These are phyloP conservation scores for Sugiyamaella floridensis DNA, from an alignment of 805 yeast genomes.

Conservation along the genomic window DNA sequence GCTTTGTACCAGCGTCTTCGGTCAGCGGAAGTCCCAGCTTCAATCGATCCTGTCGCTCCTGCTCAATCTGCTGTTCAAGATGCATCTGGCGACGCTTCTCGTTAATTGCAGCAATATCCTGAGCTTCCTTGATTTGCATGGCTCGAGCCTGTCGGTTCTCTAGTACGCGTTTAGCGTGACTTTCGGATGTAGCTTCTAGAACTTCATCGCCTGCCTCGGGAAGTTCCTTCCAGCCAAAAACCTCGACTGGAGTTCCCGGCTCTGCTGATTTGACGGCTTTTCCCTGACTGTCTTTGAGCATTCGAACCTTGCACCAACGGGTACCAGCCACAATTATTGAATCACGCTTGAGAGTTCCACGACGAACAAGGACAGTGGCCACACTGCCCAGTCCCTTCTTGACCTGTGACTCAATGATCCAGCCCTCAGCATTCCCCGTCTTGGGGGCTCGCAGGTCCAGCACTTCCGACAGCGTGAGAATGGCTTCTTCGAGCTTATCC, in stretches of 20 bases:
- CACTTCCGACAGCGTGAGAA: constrained; percentile 76
- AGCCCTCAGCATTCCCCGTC: constrained; percentile 60
- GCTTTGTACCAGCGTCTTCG: constrained; percentile 31
- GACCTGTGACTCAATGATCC: constrained; percentile 80
- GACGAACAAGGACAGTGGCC: constrained; percentile 75
- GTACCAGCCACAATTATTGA: constrained; percentile 76
- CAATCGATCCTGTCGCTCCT: constrained; percentile 49
- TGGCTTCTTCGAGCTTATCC: constrained; percentile 83
- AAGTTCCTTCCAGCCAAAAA: constrained; percentile 89
- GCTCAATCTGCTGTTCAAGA: constrained; percentile 46
- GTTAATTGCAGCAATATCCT: constrained; percentile 66
- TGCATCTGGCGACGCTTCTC: constrained; percentile 48
- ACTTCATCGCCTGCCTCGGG: constrained; percentile 89
- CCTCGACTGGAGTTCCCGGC: constrained; percentile 86
- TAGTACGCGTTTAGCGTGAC: constrained; percentile 66
- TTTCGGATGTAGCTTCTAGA: constrained; percentile 67
- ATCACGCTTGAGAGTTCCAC: constrained; percentile 71
- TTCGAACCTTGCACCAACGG: constrained; percentile 77
- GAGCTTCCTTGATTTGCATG: constrained; percentile 47
- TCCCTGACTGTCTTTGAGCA: constrained; percentile 69
- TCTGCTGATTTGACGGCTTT: constrained; percentile 56
- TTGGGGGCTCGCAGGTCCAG: constrained; percentile 60
- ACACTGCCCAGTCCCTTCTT: constrained; percentile 77
- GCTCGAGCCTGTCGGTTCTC: constrained; percentile 53
- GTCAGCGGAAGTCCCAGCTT: constrained; percentile 52